Conservation (phyloP, 768 basidiomycete genomes). For the Fomitopsis serialis region DNA sequence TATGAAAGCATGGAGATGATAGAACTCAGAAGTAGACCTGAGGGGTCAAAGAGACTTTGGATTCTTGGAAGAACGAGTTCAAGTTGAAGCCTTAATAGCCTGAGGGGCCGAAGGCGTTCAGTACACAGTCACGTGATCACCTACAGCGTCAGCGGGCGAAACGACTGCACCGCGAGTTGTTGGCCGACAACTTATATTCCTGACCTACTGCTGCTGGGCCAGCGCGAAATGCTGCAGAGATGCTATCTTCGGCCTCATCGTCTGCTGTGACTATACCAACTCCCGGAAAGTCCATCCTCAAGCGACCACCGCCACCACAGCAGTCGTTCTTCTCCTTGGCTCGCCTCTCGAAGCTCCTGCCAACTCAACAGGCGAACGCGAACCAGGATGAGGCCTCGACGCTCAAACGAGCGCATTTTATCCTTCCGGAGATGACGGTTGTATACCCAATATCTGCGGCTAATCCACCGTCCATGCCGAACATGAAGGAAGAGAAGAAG, state of each 20-base stretch:
- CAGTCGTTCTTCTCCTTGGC: conserved; percentile 57
- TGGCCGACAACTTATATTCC: neutral
- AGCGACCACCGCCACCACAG: conserved; percentile 64
- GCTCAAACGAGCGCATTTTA: conserved; percentile 87
- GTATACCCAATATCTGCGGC: conserved; percentile 87
- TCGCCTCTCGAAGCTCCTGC: conserved; percentile 70
- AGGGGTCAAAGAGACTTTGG: too few species aligned
- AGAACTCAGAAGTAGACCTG: too few species aligned
- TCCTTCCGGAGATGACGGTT: conserved; percentile 78
- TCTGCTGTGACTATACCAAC: conserved; percentile 77
- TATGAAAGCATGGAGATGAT: too few species aligned
- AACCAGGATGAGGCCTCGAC: conserved; percentile 48
- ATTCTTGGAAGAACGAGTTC: too few species aligned
- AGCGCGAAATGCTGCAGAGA: conserved; percentile 19
- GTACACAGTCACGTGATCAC: too few species aligned
- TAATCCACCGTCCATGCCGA: conserved; percentile 78
- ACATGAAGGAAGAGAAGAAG: conserved; percentile 75
- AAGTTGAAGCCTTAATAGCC: too few species aligned
- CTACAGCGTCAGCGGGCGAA: too few species aligned
- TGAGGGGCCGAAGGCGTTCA: too few species aligned
- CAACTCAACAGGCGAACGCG: conserved; percentile 37
- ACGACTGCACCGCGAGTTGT: neutral
- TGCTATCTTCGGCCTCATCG: conserved; percentile 61
- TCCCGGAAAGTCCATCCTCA: conserved; percentile 78
- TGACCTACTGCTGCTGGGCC: neutral